phyloP scores from a whole-genome alignment of 2,329 filamentous ascomycete species.

The Colletotrichum sp. region DNA sequence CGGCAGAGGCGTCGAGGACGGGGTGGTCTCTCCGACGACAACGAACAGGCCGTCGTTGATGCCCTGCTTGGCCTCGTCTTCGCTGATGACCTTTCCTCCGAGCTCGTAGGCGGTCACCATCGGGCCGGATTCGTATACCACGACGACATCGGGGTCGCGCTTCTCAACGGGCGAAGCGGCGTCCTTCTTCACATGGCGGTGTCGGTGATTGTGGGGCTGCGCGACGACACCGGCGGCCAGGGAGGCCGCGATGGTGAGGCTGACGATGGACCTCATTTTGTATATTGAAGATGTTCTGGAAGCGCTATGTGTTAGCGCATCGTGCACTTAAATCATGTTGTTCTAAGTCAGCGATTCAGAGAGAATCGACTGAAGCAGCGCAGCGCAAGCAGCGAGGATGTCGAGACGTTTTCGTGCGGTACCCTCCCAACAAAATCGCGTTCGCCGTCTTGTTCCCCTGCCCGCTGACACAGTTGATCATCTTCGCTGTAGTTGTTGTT shows the following conservation, averaged over 20 bases:
- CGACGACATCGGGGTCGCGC: conserved; percentile 50
- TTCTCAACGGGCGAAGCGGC: conserved; percentile 50
- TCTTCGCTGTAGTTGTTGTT: background rate
- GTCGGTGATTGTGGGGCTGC: conserved; percentile 64
- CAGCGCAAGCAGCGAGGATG: background rate
- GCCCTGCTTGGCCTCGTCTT: conserved; percentile 71
- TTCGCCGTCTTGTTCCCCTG: background rate
- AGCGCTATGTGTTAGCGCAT: background rate
- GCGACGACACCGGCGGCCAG: conserved; percentile 59
- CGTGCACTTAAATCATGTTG: background rate
- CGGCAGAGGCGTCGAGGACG: conserved; percentile 54
- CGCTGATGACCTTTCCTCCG: conserved; percentile 65
- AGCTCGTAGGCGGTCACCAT: conserved; percentile 76
- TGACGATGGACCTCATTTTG: conserved; percentile 55
- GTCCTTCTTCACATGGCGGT: conserved; percentile 62
- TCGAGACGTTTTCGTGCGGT: background rate
- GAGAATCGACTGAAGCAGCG: background rate
- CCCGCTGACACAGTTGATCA: background rate
- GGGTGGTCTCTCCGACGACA: conserved; percentile 63
- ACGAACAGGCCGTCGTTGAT: conserved; percentile 75
- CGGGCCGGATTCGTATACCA: conserved; percentile 62
- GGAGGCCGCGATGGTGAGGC: conserved; percentile 57
- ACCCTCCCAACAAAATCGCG: background rate
- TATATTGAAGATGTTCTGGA: background rate
- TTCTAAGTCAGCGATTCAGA: background rate